phyloP scores from a whole-genome alignment of 176 grass and related monocot genomes.

The Oryza rufipogon region DNA sequence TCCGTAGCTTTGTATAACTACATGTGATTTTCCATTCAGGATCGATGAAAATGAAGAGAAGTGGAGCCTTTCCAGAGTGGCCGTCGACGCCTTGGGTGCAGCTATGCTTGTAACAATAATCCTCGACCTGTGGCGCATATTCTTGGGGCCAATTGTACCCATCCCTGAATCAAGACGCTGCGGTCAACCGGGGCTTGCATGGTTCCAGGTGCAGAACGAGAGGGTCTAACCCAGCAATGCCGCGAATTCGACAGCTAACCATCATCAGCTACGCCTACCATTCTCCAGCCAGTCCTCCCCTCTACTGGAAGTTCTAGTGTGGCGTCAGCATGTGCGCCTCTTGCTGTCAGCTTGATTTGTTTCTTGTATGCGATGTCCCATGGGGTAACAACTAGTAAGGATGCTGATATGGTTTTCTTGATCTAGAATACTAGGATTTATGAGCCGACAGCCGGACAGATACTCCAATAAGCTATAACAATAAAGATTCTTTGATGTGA shows the following conservation, averaged over 20 bases:
- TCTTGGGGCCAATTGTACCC: conserved; percentile 73
- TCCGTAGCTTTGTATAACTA: not conserved
- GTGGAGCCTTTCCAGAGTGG: conserved; percentile 85
- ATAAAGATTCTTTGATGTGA: not conserved
- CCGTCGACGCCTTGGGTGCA: conserved; percentile 77
- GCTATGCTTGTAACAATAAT: conserved; percentile 97
- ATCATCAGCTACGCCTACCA: not conserved
- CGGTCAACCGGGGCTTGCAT: conserved; percentile 68
- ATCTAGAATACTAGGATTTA: not conserved
- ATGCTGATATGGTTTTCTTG: not conserved
- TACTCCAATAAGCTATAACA: not conserved
- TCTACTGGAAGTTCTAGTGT: not conserved
- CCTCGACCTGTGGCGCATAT: conserved; percentile 88
- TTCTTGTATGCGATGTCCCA: not conserved
- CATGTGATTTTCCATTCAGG: not conserved
- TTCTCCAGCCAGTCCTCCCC: not conserved
- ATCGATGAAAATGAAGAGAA: conserved; percentile 46
- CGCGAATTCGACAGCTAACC: not conserved
- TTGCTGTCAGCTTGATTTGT: not conserved
- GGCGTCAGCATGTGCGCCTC: not conserved
- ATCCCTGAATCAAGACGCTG: conserved; percentile 56
- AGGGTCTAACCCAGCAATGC: not conserved
- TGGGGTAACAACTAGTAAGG: not conserved
- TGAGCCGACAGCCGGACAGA: no score
- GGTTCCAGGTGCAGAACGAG: conserved; percentile 59